Evolutionary conservation across 2,329 filamentous ascomycete genomes (phyloP).

Genomic region (Penicillium griseofulvum): DNA sequence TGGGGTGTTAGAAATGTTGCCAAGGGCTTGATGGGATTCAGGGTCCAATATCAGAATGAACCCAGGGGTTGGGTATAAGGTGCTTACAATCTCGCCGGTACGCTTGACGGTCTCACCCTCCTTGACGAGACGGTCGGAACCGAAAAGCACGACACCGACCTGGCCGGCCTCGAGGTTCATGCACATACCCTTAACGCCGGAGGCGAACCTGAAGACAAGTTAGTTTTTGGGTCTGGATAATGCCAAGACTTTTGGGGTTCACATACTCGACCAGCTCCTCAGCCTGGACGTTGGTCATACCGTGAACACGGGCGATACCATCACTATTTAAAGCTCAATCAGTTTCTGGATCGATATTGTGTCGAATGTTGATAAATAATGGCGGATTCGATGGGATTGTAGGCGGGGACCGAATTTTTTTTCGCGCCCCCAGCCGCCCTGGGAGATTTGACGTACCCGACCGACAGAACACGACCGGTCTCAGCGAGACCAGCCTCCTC

Average conservation of each 20-base stretch:
- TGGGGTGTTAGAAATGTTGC: conserved; percentile 11
- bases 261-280: conserved; percentile 99
- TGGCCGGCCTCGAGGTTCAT: conserved; percentile 99
- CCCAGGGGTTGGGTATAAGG: neutral
- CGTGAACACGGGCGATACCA: conserved; percentile 99
- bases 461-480: conserved; percentile 97
- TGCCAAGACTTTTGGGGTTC: conserved; percentile 19
- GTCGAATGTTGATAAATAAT: conserved; percentile 12
- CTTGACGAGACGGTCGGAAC: conserved; percentile 99
- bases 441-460: conserved; percentile 72
- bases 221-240: conserved; percentile 21
- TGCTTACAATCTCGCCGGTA: conserved; percentile 95
- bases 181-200: conserved; percentile 99
- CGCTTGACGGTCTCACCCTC: conserved; percentile 99
- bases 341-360: conserved; percentile 13
- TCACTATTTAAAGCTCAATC: conserved; percentile 63
- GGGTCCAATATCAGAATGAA: conserved; percentile 7
- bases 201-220: conserved; percentile 74
- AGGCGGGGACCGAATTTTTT: conserved; percentile 33
- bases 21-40: neutral
- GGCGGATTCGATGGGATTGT: conserved; percentile 28
- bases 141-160: conserved; percentile 99
- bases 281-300: conserved; percentile 99
- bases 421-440: conserved; percentile 14
- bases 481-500: conserved; percentile 95